Conservation (phyloP, 768 basidiomycete genomes). For the Suillus tomentosus region DNA sequence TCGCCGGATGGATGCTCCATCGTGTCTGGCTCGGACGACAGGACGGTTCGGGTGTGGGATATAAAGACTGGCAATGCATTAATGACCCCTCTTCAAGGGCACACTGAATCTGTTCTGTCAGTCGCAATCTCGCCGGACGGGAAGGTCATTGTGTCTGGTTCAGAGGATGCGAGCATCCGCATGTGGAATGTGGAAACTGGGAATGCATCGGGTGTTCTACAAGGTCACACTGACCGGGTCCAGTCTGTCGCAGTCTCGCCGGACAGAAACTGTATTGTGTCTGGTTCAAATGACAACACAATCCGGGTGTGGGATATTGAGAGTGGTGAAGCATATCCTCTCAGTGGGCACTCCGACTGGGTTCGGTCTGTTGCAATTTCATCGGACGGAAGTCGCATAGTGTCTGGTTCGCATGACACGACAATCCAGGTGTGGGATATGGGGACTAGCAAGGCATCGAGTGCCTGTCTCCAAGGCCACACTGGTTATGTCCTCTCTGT, state of each 20-base stretch:
- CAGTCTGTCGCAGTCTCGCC: neutral
- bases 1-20: neutral
- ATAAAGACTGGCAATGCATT: neutral
- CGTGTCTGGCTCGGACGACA: neutral
- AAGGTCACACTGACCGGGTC: neutral
- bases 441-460: neutral
- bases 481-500: too few species aligned
- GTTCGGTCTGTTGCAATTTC: too few species aligned
- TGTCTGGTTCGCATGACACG: too few species aligned
- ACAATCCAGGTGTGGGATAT: neutral
- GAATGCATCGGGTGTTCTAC: neutral
- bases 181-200: neutral
- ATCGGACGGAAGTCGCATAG: too few species aligned
- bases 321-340: neutral
- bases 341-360: too few species aligned
- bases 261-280: neutral
- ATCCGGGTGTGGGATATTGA: neutral
- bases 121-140: neutral
- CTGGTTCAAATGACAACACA: too few species aligned
- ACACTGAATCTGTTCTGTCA: neutral
- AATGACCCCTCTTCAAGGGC: neutral
- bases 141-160: slow-evolving; percentile 12
- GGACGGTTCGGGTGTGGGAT: neutral
- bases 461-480: neutral
- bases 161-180: neutral